Evolutionary conservation across 352 stramenopile species (phyloP).

Genomic region (Thraustochytrium striatum): DNA sequence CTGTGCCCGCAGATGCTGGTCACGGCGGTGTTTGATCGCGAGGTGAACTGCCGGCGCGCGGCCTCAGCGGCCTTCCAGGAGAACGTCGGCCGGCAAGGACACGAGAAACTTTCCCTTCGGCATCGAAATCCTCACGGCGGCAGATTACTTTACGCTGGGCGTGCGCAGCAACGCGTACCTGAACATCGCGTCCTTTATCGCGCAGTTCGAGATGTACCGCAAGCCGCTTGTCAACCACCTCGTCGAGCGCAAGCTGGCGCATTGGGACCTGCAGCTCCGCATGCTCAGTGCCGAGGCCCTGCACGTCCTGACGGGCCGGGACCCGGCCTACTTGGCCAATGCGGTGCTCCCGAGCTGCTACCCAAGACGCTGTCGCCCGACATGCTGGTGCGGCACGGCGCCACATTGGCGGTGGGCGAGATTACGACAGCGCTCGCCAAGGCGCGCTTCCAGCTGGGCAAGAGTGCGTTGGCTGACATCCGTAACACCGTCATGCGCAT

Average conservation of each 20-base stretch:
- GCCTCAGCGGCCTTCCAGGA: conserved; percentile 94
- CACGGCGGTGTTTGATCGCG: conserved; percentile 93
- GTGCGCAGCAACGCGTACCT: conserved; percentile 84
- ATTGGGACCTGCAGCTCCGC: conserved; percentile 91
- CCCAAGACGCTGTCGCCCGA: conserved; percentile 70
- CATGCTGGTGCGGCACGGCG: conserved; percentile 85
- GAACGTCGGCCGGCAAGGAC: conserved; percentile 62
- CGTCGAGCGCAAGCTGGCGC: conserved; percentile 76
- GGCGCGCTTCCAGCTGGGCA: conserved; percentile 37
- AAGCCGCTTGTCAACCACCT: conserved; percentile 75
- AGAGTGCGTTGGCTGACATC: conserved; percentile 53
- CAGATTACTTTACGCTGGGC: conserved; percentile 95
- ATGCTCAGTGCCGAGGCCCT: conserved; percentile 76
- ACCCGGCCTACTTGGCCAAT: conserved; percentile 67
- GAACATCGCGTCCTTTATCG: conserved; percentile 81
- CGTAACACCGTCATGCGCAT: conserved; percentile 70
- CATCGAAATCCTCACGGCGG: conserved; percentile 90
- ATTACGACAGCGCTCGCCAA: conserved; percentile 66
- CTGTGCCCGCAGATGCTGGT: conserved; percentile 84
- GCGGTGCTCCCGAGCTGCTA: conserved; percentile 75
- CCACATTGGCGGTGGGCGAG: conserved; percentile 80
- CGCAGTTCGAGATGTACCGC: conserved; percentile 77
- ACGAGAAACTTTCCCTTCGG: conserved; percentile 90
- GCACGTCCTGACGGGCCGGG: conserved; percentile 71
- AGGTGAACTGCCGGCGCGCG: conserved; percentile 95